A percentile compares a stretch with the other conserved stretches of the same genome.
Conservation (phyloP, 345 rosid genomes). For the Dipteronia dyeriana region DNA sequence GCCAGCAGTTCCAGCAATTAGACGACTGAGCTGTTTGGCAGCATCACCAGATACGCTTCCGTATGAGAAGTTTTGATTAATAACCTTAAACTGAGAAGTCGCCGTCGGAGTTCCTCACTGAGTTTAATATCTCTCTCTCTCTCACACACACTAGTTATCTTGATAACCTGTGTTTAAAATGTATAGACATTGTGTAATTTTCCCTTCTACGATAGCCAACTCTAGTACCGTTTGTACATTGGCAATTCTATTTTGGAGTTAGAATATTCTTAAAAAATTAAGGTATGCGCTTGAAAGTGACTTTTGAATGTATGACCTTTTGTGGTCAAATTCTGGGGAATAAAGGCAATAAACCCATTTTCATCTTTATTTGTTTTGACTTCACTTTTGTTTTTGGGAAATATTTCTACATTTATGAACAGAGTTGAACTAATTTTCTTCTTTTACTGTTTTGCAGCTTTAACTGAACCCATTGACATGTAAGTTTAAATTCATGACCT, state of each 20-base stretch:
- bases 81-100: not conserved
- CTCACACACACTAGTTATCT: not conserved
- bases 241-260: not conserved
- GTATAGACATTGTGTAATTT: not conserved
- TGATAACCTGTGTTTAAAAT: no score
- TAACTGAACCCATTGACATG: conserved; percentile 90
- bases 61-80: not conserved
- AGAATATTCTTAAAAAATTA: not conserved
- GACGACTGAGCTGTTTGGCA: not conserved
- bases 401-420: not conserved
- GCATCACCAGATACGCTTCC: not conserved
- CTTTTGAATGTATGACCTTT: not conserved
- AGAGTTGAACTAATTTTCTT: not conserved
- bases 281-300: not conserved
- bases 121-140: no score
- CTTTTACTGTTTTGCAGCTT: conserved; percentile 57
- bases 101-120: not conserved
- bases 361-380: not conserved
- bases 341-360: not conserved
- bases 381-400: not conserved
- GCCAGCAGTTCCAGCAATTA: not conserved
- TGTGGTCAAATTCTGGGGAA: not conserved
- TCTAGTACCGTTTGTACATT: no score
- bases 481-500: conserved; percentile 41
- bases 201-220: not conserved